Evolutionary conservation across 2,329 filamentous ascomycete genomes (phyloP), one percentile per base, ranked within the genome.

Genomic region (Talaromyces sp.): DNA sequence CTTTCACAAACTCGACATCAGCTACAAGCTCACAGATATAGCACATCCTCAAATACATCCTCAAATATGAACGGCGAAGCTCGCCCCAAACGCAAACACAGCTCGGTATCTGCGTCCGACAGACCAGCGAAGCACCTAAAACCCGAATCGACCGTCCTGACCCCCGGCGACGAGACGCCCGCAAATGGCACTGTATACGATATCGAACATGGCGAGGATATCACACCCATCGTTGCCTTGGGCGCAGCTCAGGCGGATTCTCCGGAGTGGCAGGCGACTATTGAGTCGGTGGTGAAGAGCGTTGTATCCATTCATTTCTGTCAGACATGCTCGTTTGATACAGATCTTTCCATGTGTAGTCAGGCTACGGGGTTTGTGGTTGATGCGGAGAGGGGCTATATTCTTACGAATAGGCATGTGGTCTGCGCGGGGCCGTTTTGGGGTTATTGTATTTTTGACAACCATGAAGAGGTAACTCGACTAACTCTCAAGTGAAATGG

Each of bases 241-340:
- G 78, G 69, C 56, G 78, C 78, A 62, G 77, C 77, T 15, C 76
- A 78, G 51, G 75, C 81, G 22, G 88, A 91, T 66, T 89, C 87
- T 2, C 86, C 86, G 22, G 92, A 96, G 77, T 99, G 94, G 94
- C 93, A 97, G 75, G 89, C 87, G 53, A 97, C 92, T 0, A 96
- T 97, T 61, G 92, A 97, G 74, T 88, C 86, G 61, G 94, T 99
- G 2, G 92, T 99, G 56, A 87, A 88, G 71, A 96, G 92, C 66
- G 94, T 97, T 17, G 94, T 99, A 52, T 96, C 93, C n/a, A 97
- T 99, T 68, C 89, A 96, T 65, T 99, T 99, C 78, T 97, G 93
- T 73, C 91, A 97, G 80, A 97, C 94, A 0, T 96, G 90, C 73
- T 92, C 93, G 22, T 99, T 99, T 73, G 94, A 99, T 73, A 97